Percentiles rank a stretch among this genome's conserved stretches.
These are phyloP conservation scores for Mortierella sp. DNA, from an alignment of 371 early-diverging fungal genomes.

Conservation along the genomic window DNA sequence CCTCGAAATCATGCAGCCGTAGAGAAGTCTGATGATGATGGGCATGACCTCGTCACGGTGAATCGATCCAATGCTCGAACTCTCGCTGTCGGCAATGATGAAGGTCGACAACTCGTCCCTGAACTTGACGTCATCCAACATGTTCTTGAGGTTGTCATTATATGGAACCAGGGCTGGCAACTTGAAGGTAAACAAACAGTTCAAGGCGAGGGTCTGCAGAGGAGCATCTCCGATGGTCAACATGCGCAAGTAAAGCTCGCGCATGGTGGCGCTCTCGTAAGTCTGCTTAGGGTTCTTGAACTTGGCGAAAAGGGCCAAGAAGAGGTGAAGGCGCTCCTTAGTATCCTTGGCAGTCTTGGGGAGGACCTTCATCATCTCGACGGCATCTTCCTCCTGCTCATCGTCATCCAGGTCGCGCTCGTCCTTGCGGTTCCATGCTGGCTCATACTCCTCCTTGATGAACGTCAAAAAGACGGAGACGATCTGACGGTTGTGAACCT, in stretches of 20 bases:
- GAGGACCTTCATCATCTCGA: conserved; percentile 58
- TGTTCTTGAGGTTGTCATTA: conserved; percentile 78
- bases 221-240: conserved; percentile 85
- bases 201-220: conserved; percentile 85
- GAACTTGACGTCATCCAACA: conserved; percentile 90
- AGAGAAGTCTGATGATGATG: conserved; percentile 86
- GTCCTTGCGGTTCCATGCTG: conserved; percentile 62
- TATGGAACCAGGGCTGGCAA: conserved; percentile 76
- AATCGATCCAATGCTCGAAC: conserved; percentile 69
- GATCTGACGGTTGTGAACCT: conserved; percentile 77
- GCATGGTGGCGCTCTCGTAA: conserved; percentile 66
- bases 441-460: conserved; percentile 70
- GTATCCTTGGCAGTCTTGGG: conserved; percentile 60
- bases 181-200: conserved; percentile 88
- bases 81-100: conserved; percentile 71
- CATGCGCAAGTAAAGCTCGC: conserved; percentile 76
- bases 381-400: conserved; percentile 53
- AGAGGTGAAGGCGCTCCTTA: conserved; percentile 71
- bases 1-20: conserved; percentile 88
- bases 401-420: conserved; percentile 59
- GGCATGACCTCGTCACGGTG: conserved; percentile 81
- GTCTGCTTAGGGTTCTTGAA: conserved; percentile 75
- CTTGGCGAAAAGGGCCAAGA: conserved; percentile 82
- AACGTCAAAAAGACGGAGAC: conserved; percentile 85
- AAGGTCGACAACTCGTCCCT: conserved; percentile 89